Evolutionary conservation across 176 grass and related monocot genomes (phyloP), one percentile per base, ranked within the genome.

Genomic region (Aegilops umbellulata): DNA sequence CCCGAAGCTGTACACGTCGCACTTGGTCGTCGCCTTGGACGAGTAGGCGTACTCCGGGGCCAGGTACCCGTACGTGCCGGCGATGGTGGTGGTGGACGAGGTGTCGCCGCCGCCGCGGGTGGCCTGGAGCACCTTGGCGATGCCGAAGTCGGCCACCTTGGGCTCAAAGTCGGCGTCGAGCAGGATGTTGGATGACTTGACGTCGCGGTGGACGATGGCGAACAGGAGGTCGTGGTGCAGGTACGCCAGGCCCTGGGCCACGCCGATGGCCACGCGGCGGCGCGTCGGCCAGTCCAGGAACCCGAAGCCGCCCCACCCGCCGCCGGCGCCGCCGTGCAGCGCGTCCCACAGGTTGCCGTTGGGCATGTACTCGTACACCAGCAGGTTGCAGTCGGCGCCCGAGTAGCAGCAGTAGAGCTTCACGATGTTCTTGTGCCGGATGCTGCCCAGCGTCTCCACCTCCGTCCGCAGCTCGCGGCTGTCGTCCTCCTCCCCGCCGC

Each of bases 391-490:
- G 24, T 96, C 87, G 16, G 79, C 69, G 82, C 94, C 84, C 2
- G 97, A 87, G 92, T 94, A 99, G 92, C 94, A 99, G 86, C 97
- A 96, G 86, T 96, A 96, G 44, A 99, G 92, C 89, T 99, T 99
- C 6, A 99, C 90, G 51, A 99, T 97, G 94, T 99, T 99, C 94
- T 99, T 99, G 85, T 99, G 97, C 49, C 94, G 81, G 62, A 99
- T 97, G 90, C 97, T 94, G n/a, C 92, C 97, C n/a, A 99, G 80
- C 79, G 92, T 99, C 94, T 99, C 97, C 16, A 99, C 94, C 84
- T 97, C 94, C 24, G 94, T 94, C 10, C 87, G 84, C 3, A 99
- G 90, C 80, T 99, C 92, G 0, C 92, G 67, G 70, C 95, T 92
- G 10, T 94, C 72, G 76, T 55, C 74, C 46, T 76, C 74, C 46